A percentile compares a stretch with the other conserved stretches of the same genome.
These are phyloP conservation scores for Corynespora cassiicola DNA, from an alignment of 2,329 filamentous ascomycete genomes.

Conservation along the genomic window DNA sequence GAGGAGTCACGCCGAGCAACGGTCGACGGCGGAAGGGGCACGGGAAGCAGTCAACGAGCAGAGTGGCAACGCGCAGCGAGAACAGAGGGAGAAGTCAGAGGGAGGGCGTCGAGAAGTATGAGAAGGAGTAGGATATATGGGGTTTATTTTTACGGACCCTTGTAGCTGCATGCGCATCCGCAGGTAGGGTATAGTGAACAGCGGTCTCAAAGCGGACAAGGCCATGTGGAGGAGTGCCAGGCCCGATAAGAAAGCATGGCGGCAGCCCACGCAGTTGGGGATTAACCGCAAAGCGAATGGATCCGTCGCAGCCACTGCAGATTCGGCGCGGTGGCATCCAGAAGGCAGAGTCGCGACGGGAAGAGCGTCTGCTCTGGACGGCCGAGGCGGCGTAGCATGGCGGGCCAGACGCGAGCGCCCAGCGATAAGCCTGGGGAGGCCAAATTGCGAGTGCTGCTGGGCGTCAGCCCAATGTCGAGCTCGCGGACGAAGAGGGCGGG, in stretches of 20 bases:
- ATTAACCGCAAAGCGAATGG: constrained; percentile 29
- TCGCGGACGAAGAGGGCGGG: no score
- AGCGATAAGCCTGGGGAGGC: constrained; percentile 25
- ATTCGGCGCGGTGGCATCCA: constrained; percentile 17
- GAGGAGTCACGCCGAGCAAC: constrained; percentile 9
- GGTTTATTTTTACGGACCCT: constrained; percentile 30
- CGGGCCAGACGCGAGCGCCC: constrained; percentile 14
- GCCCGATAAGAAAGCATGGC: constrained; percentile 41
- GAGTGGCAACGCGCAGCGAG: constrained; percentile 1
- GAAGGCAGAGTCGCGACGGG: constrained; percentile 10
- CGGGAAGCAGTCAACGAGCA: constrained; percentile 2
- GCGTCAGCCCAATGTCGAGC: constrained; percentile 37
- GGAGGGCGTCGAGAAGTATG: constrained; percentile 16
- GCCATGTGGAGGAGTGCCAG: constrained; percentile 28
- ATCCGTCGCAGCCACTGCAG: constrained; percentile 26
- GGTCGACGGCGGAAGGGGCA: constrained; percentile 10
- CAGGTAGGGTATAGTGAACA: constrained; percentile 30
- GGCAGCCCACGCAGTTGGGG: constrained; percentile 13
- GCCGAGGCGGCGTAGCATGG: constrained; percentile 7
- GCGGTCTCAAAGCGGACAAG: constrained; percentile 26
- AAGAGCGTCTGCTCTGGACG: no score
- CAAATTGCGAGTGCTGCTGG: constrained; percentile 16
- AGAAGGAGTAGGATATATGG: constrained; percentile 35
- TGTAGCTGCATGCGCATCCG: constrained; percentile 31
- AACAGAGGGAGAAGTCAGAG: constrained; percentile 5